Evolutionary conservation across 352 stramenopile species (phyloP).

Genomic region (Pythium phragmitis): DNA sequence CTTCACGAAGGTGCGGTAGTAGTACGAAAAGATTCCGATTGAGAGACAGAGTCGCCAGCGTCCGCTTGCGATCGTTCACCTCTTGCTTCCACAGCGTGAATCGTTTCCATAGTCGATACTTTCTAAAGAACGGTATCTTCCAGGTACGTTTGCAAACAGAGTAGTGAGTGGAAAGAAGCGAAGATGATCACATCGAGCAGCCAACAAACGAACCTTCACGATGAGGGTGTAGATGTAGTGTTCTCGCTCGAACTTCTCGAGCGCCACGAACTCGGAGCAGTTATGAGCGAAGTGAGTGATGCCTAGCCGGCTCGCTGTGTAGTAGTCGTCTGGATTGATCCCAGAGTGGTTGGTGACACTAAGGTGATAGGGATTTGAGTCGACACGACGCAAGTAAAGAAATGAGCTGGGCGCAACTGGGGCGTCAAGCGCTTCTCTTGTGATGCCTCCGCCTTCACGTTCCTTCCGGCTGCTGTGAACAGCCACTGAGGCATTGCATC

Average conservation of each 20-base stretch:
- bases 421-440: background rate
- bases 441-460: background rate
- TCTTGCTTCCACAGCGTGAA: conserved; percentile 88
- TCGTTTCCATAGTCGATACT: conserved; percentile 90
- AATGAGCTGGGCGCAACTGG: conserved; percentile 59
- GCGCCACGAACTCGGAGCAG: conserved; percentile 84
- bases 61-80: conserved; percentile 53
- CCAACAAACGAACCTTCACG: conserved; percentile 47
- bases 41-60: conserved; percentile 40
- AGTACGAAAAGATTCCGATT: conserved; percentile 89
- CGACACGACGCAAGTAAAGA: conserved; percentile 66
- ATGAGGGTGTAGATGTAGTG: conserved; percentile 88
- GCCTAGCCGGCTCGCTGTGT: conserved; percentile 85
- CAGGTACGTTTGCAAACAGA: background rate
- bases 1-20: conserved; percentile 75
- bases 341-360: conserved; percentile 56
- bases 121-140: conserved; percentile 87
- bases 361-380: conserved; percentile 80
- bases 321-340: conserved; percentile 85
- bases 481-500: background rate
- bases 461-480: conserved; percentile 4
- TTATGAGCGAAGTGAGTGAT: conserved; percentile 86
- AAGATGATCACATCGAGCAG: background rate
- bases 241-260: conserved; percentile 91
- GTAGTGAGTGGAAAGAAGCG: background rate